These are phyloP conservation scores for Geosmithia flava DNA, from an alignment of 2,329 filamentous ascomycete genomes.

Conservation along the genomic window DNA sequence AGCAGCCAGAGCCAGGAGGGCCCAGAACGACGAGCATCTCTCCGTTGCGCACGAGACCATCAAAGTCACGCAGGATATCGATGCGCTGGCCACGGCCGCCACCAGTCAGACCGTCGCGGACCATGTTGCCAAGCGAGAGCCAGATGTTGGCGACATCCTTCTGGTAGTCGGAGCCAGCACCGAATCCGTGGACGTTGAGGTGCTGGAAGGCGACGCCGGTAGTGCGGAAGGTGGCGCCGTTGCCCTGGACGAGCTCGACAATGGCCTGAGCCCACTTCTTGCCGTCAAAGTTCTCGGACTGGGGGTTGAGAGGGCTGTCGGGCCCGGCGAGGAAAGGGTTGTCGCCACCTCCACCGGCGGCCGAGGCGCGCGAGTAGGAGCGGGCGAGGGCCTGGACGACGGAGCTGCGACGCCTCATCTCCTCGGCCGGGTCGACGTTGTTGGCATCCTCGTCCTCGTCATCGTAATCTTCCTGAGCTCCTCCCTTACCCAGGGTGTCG, in stretches of 20 bases:
- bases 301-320: conserved; percentile 41
- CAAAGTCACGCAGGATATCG: conserved; percentile 56
- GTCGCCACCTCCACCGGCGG: conserved; percentile 10
- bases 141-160: conserved; percentile 52
- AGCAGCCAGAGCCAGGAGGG: conserved; percentile 63
- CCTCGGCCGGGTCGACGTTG: conserved; percentile 21
- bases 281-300: conserved; percentile 37
- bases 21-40: conserved; percentile 69
- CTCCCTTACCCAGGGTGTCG: conserved; percentile 3
- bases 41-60: conserved; percentile 55
- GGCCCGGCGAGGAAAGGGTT: conserved; percentile 39
- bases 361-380: conserved; percentile 38
- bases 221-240: conserved; percentile 44
- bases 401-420: conserved; percentile 36
- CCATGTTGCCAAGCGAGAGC: conserved; percentile 32
- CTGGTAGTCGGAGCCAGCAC: conserved; percentile 57
- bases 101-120: conserved; percentile 37
- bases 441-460: conserved; percentile 12
- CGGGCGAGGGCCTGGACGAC: conserved; percentile 44
- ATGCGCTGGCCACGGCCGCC: conserved; percentile 42
- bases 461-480: conserved; percentile 2
- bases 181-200: conserved; percentile 56
- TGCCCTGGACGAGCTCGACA: conserved; percentile 35
- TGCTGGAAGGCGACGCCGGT: conserved; percentile 55
- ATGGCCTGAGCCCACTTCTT: conserved; percentile 49